Evolutionary conservation across 805 yeast genomes (phyloP).

Genomic region (Schwanniomyces polymorphus): DNA sequence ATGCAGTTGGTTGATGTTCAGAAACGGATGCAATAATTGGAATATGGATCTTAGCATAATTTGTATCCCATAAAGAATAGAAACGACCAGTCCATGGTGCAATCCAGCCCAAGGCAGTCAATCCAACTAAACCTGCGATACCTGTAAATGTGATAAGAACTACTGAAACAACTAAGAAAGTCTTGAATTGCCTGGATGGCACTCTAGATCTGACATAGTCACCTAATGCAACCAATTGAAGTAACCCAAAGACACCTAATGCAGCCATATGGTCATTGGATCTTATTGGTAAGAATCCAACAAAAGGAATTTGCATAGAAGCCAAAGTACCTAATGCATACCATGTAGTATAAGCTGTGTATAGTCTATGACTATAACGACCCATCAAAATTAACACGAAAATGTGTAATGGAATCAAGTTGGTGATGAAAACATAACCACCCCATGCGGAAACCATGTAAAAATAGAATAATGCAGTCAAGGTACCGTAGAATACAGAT

Average conservation of each 20-base stretch:
- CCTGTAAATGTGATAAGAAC: slow-evolving; percentile 60
- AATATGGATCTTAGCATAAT: slow-evolving; percentile 95
- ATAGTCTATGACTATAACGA: slow-evolving; percentile 77
- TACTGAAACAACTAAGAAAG: slow-evolving; percentile 63
- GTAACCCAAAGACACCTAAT: slow-evolving; percentile 91
- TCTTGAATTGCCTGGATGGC: slow-evolving; percentile 69
- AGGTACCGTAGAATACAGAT: slow-evolving; percentile 77
- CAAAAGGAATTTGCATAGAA: slow-evolving; percentile 99
- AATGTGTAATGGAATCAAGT: slow-evolving; percentile 93
- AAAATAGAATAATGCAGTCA: slow-evolving; percentile 87
- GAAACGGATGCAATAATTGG: slow-evolving; percentile 98
- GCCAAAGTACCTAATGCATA: slow-evolving; percentile 96
- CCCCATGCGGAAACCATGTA: slow-evolving; percentile 99
- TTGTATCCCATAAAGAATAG: slow-evolving; percentile 97
- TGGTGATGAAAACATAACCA: slow-evolving; percentile 98
- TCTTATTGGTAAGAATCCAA: slow-evolving; percentile 94
- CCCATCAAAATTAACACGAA: slow-evolving; percentile 93
- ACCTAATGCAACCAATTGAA: slow-evolving; percentile 88
- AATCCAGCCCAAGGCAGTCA: slow-evolving; percentile 89
- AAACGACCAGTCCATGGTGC: slow-evolving; percentile 99
- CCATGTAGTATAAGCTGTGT: slow-evolving; percentile 95
- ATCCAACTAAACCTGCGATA: slow-evolving; percentile 65
- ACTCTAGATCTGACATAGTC: slow-evolving; percentile 75
- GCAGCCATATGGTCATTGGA: slow-evolving; percentile 99
- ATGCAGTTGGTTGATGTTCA: slow-evolving; percentile 99